Percentiles rank a stretch among this genome's conserved stretches.
These are phyloP conservation scores for Orbilia ellipsospora DNA, from an alignment of 2,329 filamentous ascomycete genomes.

Conservation along the genomic window DNA sequence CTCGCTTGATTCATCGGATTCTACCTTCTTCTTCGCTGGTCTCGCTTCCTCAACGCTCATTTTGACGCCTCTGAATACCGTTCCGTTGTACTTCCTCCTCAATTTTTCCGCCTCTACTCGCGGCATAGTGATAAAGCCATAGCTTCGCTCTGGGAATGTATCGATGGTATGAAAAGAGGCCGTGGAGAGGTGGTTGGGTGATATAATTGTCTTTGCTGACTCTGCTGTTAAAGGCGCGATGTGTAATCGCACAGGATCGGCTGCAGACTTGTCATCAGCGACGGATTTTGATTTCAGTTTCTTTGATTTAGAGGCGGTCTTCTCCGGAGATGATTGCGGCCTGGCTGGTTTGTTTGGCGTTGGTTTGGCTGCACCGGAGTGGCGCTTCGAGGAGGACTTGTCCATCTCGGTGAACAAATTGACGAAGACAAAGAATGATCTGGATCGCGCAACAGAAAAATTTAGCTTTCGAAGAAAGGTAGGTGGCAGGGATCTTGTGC, in stretches of 20 bases:
- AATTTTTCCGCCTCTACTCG: constrained; percentile 85
- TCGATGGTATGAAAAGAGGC: constrained; percentile 88
- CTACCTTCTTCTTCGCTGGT: constrained; percentile 65
- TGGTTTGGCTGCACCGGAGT: constrained; percentile 17
- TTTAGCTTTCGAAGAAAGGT: constrained; percentile 31
- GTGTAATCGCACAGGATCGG: constrained; percentile 72
- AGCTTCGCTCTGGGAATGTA: constrained; percentile 89
- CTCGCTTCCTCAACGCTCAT: constrained; percentile 84
- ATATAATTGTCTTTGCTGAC: constrained; percentile 77
- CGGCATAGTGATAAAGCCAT: constrained; percentile 89
- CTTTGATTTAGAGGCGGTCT: constrained; percentile 14
- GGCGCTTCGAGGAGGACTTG: constrained; percentile 39
- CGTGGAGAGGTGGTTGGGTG: constrained; percentile 69
- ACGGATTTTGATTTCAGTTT: not conserved
- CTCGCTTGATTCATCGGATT: constrained; percentile 57
- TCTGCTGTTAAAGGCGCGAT: constrained; percentile 85
- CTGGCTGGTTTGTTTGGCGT: not conserved
- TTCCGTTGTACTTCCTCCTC: constrained; percentile 88
- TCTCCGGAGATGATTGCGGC: constrained; percentile 15
- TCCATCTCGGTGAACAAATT: constrained; percentile 28
- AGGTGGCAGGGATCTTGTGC: constrained; percentile 37
- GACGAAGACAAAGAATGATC: not conserved
- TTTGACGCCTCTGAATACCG: constrained; percentile 84
- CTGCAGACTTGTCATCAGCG: constrained; percentile 6
- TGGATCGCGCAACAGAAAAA: constrained; percentile 27